phyloP scores from a whole-genome alignment of 768 basidiomycete species.

The Lactifluus volemus region DNA sequence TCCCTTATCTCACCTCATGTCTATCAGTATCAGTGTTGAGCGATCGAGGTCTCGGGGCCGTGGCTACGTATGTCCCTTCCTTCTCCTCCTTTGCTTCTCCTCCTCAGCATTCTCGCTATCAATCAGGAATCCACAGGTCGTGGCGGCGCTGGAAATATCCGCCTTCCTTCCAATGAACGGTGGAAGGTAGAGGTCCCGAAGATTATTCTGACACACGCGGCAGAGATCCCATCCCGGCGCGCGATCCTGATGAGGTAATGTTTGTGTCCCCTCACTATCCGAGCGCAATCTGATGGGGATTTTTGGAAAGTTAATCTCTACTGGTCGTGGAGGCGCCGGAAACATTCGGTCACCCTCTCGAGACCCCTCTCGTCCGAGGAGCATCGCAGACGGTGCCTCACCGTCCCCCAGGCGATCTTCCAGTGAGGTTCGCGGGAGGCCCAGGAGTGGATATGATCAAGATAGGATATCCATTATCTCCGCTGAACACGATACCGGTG shows the following conservation, averaged over 20 bases:
- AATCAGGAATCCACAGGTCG: constrained; percentile 50
- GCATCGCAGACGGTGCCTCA: background rate
- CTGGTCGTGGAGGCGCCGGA: constrained; percentile 76
- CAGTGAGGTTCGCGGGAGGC: constrained; percentile 17
- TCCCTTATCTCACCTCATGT: background rate
- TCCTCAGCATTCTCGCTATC: background rate
- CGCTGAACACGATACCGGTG: background rate
- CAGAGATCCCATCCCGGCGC: constrained; percentile 38
- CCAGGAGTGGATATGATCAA: constrained; percentile 20
- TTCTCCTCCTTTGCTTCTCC: background rate
- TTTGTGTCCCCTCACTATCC: too few species aligned
- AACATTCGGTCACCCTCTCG: constrained; percentile 79
- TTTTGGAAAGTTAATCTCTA: constrained; percentile 34
- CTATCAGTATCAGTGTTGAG: background rate
- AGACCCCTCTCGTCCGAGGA: constrained; percentile 27
- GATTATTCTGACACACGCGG: constrained; percentile 53
- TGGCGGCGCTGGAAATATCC: constrained; percentile 64
- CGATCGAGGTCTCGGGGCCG: constrained; percentile 12
- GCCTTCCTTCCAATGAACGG: constrained; percentile 30
- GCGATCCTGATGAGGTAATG: constrained; percentile 32
- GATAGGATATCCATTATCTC: constrained; percentile 21
- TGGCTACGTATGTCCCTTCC: background rate
- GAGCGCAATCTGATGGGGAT: too few species aligned
- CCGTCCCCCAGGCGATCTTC: background rate
- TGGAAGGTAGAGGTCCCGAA: constrained; percentile 33